Percentiles rank a stretch among this genome's conserved stretches.
Evolutionary conservation across 2,329 filamentous ascomycete species (phyloP).

Genomic region (Ambrosiella xylebori): DNA sequence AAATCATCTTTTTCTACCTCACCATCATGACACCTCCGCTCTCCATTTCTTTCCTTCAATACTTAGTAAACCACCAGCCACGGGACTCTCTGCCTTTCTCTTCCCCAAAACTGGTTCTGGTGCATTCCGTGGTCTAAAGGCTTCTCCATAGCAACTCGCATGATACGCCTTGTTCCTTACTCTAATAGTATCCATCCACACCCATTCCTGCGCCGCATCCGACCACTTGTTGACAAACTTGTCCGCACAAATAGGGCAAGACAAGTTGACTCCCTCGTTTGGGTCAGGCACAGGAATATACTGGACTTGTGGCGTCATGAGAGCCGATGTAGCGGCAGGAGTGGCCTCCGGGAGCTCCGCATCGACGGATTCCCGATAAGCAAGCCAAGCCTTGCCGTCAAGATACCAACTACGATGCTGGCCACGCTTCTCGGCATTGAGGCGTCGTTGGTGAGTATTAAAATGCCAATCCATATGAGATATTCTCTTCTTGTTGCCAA

Average conservation of each 20-base stretch:
- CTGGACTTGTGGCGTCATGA: conserved; percentile 37
- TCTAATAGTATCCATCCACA: conserved; percentile 78
- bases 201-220: conserved; percentile 86
- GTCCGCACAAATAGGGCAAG: conserved; percentile 91
- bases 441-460: conserved; percentile 73
- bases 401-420: conserved; percentile 93
- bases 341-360: conserved; percentile 28
- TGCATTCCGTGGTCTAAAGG: conserved; percentile 43
- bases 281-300: conserved; percentile 78
- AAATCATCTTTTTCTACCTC: neutral
- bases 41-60: conserved; percentile 14
- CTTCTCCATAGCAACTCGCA: conserved; percentile 74
- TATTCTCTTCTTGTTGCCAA: conserved; percentile 71
- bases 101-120: conserved; percentile 50
- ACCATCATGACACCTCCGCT: conserved; percentile 4
- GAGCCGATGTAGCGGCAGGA: conserved; percentile 24
- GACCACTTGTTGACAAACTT: conserved; percentile 86
- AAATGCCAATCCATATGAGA: conserved; percentile 98
- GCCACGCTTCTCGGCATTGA: conserved; percentile 68
- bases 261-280: conserved; percentile 51
- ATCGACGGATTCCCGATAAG: conserved; percentile 64
- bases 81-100: conserved; percentile 41
- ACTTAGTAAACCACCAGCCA: conserved; percentile 1
- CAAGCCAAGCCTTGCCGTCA: conserved; percentile 84
- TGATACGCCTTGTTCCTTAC: conserved; percentile 73